Conservation (phyloP, 2,329 filamentous ascomycete species). For the Sordariomycetes sp. region DNA sequence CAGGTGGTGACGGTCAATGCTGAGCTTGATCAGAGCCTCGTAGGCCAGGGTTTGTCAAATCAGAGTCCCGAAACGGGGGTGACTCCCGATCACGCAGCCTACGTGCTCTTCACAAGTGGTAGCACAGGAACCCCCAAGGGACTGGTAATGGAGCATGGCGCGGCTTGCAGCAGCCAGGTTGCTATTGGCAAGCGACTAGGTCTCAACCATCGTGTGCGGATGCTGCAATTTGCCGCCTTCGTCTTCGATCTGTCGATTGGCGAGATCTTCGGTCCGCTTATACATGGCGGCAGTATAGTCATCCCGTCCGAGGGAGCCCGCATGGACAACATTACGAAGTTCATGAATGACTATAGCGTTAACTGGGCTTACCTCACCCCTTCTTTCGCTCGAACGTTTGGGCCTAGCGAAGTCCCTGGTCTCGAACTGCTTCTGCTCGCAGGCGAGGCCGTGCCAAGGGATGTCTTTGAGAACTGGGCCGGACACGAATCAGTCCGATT, state of each 20-base stretch:
- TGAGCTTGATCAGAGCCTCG: no score
- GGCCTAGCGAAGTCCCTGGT: not conserved
- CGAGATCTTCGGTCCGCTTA: slow-evolving; percentile 11
- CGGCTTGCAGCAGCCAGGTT: slow-evolving; percentile 27
- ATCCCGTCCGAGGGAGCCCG: slow-evolving; percentile 7
- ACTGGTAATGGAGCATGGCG: slow-evolving; percentile 9
- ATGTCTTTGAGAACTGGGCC: slow-evolving; percentile 6
- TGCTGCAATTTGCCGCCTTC: slow-evolving; percentile 34
- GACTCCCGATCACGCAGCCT: no score
- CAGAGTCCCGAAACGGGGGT: no score
- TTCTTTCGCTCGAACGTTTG: not conserved
- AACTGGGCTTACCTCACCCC: slow-evolving; percentile 13
- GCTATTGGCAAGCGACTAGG: no score
- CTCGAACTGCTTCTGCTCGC: slow-evolving; percentile 4
- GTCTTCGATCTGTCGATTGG: slow-evolving; percentile 38
- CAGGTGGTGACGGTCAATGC: no score
- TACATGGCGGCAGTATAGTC: slow-evolving; percentile 11
- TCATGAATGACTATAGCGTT: slow-evolving; percentile 4
- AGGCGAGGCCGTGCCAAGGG: slow-evolving; percentile 5
- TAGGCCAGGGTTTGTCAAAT: no score
- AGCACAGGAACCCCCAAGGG: slow-evolving; percentile 12
- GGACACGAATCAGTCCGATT: slow-evolving; percentile 3
- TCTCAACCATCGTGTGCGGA: no score
- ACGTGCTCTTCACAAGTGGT: slow-evolving; percentile 11
- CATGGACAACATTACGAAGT: not conserved